Conservation (phyloP, 352 stramenopile genomes). For the Thalassiosira allenii region DNA sequence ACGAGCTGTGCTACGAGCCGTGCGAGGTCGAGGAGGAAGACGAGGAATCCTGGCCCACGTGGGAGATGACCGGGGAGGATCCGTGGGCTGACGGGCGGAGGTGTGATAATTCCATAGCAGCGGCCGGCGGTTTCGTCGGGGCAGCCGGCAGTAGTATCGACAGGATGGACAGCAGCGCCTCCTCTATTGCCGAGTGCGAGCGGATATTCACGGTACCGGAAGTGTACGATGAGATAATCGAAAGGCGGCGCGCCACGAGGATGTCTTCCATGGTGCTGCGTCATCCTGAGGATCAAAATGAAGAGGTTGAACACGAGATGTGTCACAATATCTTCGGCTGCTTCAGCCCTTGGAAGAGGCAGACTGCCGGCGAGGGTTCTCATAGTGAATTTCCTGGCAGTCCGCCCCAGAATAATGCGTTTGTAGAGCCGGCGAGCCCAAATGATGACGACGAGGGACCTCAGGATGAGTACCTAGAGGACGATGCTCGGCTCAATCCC, state of each 20-base stretch:
- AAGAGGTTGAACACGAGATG: not conserved
- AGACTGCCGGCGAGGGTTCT: no score
- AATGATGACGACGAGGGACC: not conserved
- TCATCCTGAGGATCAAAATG: not conserved
- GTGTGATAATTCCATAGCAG: not conserved
- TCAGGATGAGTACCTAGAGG: no score
- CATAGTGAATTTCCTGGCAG: not conserved
- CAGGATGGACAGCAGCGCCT: not conserved
- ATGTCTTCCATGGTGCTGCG: slow-evolving; percentile 18
- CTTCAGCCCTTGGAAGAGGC: slow-evolving; percentile 16
- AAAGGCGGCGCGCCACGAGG: not conserved
- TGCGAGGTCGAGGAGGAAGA: slow-evolving; percentile 11
- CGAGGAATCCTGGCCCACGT: slow-evolving; percentile 41
- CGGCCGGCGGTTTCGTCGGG: not conserved
- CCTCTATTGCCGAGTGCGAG: slow-evolving; percentile 48
- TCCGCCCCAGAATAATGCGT: not conserved
- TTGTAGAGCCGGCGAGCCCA: not conserved
- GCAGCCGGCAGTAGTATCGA: not conserved
- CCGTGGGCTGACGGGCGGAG: not conserved
- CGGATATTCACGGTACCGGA: slow-evolving; percentile 60
- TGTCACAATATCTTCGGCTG: slow-evolving; percentile 34
- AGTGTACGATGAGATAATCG: slow-evolving; percentile 47
- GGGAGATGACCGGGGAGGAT: slow-evolving; percentile 41
- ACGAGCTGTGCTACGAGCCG: not conserved
- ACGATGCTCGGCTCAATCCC: not conserved